Evolutionary conservation across 148 eudicot genomes (phyloP).

Genomic region (Dianthus caryophyllus): DNA sequence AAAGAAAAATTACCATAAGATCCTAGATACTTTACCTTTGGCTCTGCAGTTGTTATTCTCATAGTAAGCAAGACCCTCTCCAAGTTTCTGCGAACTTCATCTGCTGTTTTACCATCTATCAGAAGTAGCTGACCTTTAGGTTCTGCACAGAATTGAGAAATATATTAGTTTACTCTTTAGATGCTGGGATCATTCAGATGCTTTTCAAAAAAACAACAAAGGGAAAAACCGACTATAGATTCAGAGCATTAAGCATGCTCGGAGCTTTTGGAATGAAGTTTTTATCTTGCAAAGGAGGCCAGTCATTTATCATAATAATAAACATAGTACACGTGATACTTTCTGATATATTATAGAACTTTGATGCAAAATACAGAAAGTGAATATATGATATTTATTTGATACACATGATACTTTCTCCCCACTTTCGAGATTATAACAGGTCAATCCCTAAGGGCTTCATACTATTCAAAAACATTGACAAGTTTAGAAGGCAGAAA

Average conservation of each 20-base stretch:
- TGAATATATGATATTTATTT: neutral
- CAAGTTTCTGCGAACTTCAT: conserved; percentile 81
- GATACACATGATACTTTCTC: neutral
- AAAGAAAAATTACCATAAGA: neutral
- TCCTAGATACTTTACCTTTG: conserved; percentile 56
- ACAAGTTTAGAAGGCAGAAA: neutral
- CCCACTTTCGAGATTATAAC: neutral
- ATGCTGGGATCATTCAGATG: neutral
- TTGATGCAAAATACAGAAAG: neutral
- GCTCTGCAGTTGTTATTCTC: conserved; percentile 84
- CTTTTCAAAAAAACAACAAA: neutral
- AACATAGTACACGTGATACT: neutral
- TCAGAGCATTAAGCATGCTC: neutral
- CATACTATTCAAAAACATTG: neutral
- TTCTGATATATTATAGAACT: no score
- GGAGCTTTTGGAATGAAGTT: neutral
- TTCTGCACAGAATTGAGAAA: conserved; percentile 42
- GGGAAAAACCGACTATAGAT: neutral
- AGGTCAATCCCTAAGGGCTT: neutral
- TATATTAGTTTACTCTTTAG: neutral
- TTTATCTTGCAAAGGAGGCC: neutral
- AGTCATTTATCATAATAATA: no score
- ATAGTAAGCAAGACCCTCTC: conserved; percentile 91
- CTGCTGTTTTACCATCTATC: conserved; percentile 87
- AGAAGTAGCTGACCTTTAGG: conserved; percentile 93